Evolutionary conservation across 1,139 yeast species (phyloP).

Genomic region (Protomyces inundatus): DNA sequence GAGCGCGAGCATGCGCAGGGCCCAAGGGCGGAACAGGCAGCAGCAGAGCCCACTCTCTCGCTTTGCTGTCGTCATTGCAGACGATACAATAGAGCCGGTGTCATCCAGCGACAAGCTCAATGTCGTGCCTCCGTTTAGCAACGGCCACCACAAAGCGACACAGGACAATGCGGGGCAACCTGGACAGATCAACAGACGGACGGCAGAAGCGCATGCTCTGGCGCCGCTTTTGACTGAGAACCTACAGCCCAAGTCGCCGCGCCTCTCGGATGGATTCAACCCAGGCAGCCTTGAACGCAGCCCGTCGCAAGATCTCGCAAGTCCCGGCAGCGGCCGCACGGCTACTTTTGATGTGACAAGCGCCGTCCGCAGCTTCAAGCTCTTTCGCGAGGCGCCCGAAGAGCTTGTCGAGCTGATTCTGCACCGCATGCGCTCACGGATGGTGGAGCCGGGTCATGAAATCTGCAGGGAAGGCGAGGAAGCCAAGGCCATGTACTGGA

Average conservation of each 20-base stretch:
- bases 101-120: no score
- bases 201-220: no score
- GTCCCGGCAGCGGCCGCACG: not conserved
- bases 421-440: slow-evolving; percentile 13
- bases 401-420: slow-evolving; percentile 20
- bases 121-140: no score
- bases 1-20: not conserved
- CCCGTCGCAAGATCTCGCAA: not conserved
- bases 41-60: not conserved
- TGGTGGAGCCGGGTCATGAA: slow-evolving; percentile 26
- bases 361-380: slow-evolving; percentile 24
- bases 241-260: no score
- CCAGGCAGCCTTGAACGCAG: no score
- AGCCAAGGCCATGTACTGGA: slow-evolving; percentile 76
- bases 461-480: slow-evolving; percentile 81
- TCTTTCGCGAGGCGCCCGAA: slow-evolving; percentile 18
- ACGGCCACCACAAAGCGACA: no score
- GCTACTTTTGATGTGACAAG: slow-evolving; percentile 14
- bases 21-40: not conserved
- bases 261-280: no score
- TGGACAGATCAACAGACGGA: no score
- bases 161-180: no score
- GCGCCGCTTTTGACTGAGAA: no score
- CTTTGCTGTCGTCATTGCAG: not conserved
- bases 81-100: no score